These are phyloP conservation scores for Rhynchosporium secalis DNA, from an alignment of 2,329 filamentous ascomycete species.

Conservation along the genomic window DNA sequence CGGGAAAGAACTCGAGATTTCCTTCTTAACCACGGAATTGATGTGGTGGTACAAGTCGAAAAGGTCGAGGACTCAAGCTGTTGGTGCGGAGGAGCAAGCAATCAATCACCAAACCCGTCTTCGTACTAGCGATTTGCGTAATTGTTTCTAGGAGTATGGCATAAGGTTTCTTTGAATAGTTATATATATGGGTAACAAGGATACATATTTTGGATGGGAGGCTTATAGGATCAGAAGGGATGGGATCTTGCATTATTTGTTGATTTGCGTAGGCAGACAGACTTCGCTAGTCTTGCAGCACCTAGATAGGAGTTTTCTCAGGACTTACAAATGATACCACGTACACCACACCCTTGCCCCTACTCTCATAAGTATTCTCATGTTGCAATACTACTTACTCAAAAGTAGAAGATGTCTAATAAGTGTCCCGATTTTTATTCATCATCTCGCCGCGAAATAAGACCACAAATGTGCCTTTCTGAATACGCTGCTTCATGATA, in stretches of 20 bases:
- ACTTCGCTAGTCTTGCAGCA: conserved; percentile 6
- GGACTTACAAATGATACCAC: conserved; percentile 20
- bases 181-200: conserved; percentile 10
- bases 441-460: too few relatives aligned
- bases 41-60: conserved; percentile 86
- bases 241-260: conserved; percentile 14
- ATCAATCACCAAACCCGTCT: conserved; percentile 16
- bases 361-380: background rate
- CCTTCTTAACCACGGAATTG: conserved; percentile 68
- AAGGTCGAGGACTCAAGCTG: conserved; percentile 71
- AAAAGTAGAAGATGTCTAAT: too few relatives aligned
- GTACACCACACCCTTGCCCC: background rate
- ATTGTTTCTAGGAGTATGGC: conserved; percentile 1
- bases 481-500: too few relatives aligned
- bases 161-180: background rate
- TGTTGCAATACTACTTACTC: too few relatives aligned
- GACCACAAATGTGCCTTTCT: too few relatives aligned
- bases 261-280: conserved; percentile 9
- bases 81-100: conserved; percentile 52
- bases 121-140: conserved; percentile 1
- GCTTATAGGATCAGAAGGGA: conserved; percentile 17
- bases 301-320: conserved; percentile 19
- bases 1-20: conserved; percentile 74
- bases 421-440: too few relatives aligned
- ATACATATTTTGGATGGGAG: conserved; percentile 15